A percentile compares a stretch with the other conserved stretches of the same genome.
Evolutionary conservation across 495 filamentous ascomycete genomes (phyloP).

Genomic region (Hypoxylon perforatum): DNA sequence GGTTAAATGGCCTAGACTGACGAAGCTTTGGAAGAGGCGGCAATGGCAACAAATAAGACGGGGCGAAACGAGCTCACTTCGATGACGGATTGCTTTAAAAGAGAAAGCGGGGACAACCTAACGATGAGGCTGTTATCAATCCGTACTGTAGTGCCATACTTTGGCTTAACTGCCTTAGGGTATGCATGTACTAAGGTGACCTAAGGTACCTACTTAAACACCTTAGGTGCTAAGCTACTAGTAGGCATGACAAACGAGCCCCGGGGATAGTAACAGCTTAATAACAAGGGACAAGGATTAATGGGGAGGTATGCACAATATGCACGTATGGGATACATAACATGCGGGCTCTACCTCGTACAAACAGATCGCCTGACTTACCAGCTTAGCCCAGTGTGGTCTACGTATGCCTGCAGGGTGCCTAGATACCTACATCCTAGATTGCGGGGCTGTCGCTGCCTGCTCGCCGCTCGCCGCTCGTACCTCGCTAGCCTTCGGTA

Average conservation of each 20-base stretch:
- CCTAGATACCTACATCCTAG: not conserved
- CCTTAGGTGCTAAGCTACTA: too few relatives aligned
- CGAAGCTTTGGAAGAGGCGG: conserved; percentile 2
- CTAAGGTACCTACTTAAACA: too few relatives aligned
- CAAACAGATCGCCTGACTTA: conserved; percentile 12
- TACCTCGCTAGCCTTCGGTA: too few relatives aligned
- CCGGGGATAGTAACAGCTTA: not conserved
- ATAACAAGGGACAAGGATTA: not conserved
- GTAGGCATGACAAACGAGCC: conserved; percentile 11
- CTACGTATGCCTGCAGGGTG: conserved; percentile 1
- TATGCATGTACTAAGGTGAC: too few relatives aligned
- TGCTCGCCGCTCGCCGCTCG: too few relatives aligned
- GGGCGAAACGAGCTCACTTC: conserved; percentile 3
- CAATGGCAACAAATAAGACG: conserved; percentile 23
- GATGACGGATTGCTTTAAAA: conserved; percentile 17
- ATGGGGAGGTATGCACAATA: not conserved
- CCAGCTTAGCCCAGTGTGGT: not conserved
- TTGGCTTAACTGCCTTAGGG: conserved; percentile 3
- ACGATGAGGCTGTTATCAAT: conserved; percentile 27
- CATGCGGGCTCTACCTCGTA: not conserved
- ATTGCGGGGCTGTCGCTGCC: too few relatives aligned
- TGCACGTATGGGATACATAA: not conserved
- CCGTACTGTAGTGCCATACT: conserved; percentile 2
- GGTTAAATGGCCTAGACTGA: not conserved
- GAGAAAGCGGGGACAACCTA: conserved; percentile 11